Evolutionary conservation across 306 rosid genomes (phyloP), one percentile per base, ranked within the genome.

Genomic region (Leucaena leucocephala): DNA sequence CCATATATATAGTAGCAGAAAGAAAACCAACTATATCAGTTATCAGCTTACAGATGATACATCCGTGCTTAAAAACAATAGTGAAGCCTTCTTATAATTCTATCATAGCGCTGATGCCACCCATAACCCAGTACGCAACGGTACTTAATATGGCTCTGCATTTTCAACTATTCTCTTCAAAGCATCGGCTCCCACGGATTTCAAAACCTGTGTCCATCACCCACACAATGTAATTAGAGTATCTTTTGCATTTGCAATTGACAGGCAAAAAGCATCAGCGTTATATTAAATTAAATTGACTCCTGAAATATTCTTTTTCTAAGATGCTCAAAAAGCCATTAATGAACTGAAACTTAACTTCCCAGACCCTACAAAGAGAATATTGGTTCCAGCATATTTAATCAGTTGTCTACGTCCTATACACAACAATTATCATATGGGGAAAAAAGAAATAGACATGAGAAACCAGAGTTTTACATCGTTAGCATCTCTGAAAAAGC

Each of bases 401-500:
- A 6, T 21, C 27, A 68, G 40, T 36, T 79, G 65, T 38, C 64
- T 15, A 19, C 40, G 13, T 12, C 43, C 7, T 19, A 16, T 59
- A 13, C 40, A 45, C 27, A 27, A 27, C n/a, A 79, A 40, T 10
- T 42, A 42, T 35, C 35, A 48, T 42, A 52, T 33, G 42, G 48
- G 33, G 33, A 8, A 5, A 7, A 7, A 68, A 45, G 2, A 11
- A 79, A 46, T 49, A 54, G 10, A n/a, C 5, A 38, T 3, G 35
- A 74, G 78, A 62, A 74, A 54, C 44, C 21, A 22, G 78, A 27
- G 75, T 48, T 17, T 50, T 83, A 86, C 89, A 87, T 86, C 89
- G 69, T 86, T 86, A 65, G 89, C 89, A 67, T 83, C 87, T 80
- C 83, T 86, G 85, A 80, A 83, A 68, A 48, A 81, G 80, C 11